Evolutionary conservation across 2,329 filamentous ascomycete genomes (phyloP), one percentile per base, ranked within the genome.

Genomic region (Cryphonectria nitschkei): DNA sequence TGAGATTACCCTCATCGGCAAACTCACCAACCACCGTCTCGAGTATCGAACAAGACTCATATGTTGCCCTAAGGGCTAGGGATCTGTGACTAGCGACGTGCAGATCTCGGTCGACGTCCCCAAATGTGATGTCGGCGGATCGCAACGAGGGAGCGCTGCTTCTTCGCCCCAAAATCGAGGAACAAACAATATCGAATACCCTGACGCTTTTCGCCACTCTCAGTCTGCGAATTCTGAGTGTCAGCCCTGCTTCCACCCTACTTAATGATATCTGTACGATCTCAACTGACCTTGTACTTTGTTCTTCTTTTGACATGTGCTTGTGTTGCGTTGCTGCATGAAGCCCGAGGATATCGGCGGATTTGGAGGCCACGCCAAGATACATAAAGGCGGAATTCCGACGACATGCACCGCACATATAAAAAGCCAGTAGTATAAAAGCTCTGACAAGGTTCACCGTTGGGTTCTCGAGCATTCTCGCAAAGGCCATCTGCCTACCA

Each of bases 301-400:
- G 68, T 68, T 70, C 68, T 29, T 56, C 26, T 32, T 68, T 68
- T 1, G 64, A 61, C 7, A 54, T 68, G 67, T 68, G 65, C 58
- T 74, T 74, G 69, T 78, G 80, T 75, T 71, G 80, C 72, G 75
- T 79, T 72, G 69, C 76, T 68, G 76, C 79, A 78, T 90, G 87
- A 8, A 90, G 75, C 0, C 88, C 89, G 0, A 90, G 75, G 0
- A 87, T 86, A 3, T 86, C 84, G 0, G 88, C 88, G 0, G 88
- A 86, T 68, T 87, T 84, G 0, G 85, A 82, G 1, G 88, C 88
- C 11, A 90, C 84, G 0, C 88, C 88, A 2, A 90, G 77, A 69
- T 90, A 90, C 86, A 90, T 89, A 68, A 89, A 90, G 0, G 88
- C 88, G 0, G 88, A 83, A 69, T 89, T 89, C 11, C 87, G 81